Conservation (phyloP, 306 rosid genomes). For the Malus sieversii region DNA sequence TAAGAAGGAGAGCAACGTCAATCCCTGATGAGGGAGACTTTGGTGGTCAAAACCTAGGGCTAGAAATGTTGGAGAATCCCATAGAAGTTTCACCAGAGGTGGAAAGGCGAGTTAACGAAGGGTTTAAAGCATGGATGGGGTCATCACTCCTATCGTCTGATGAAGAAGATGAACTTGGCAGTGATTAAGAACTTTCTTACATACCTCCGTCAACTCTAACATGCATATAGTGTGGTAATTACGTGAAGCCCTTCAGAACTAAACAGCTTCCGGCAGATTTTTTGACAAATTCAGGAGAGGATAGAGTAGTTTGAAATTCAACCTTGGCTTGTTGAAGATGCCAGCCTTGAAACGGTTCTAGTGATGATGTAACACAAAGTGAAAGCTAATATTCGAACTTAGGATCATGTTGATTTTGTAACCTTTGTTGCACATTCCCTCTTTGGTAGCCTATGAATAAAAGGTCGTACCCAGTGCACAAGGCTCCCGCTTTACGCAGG, state of each 20-base stretch:
- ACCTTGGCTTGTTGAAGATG: conserved; percentile 18
- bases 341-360: conserved; percentile 7
- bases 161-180: conserved; percentile 79
- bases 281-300: conserved; percentile 26
- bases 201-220: conserved; percentile 36
- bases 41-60: conserved; percentile 58
- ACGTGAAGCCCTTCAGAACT: conserved; percentile 15
- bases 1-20: conserved; percentile 65
- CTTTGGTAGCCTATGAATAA: conserved; percentile 35
- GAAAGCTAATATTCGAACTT: background rate
- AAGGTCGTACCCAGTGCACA: too few relatives aligned
- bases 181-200: conserved; percentile 46
- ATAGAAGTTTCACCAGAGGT: conserved; percentile 77
- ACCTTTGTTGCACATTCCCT: conserved; percentile 7
- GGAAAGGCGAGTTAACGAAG: conserved; percentile 79
- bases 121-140: conserved; percentile 97
- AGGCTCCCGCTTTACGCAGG: too few relatives aligned
- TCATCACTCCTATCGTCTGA: conserved; percentile 89
- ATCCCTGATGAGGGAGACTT: conserved; percentile 66
- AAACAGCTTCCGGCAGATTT: conserved; percentile 15
- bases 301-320: conserved; percentile 6
- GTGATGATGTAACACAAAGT: conserved; percentile 16
- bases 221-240: conserved; percentile 31
- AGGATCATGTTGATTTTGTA: conserved; percentile 15
- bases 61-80: conserved; percentile 86